phyloP scores from a whole-genome alignment of 1,139 yeast species.

The Hanseniaspora uvarum region DNA sequence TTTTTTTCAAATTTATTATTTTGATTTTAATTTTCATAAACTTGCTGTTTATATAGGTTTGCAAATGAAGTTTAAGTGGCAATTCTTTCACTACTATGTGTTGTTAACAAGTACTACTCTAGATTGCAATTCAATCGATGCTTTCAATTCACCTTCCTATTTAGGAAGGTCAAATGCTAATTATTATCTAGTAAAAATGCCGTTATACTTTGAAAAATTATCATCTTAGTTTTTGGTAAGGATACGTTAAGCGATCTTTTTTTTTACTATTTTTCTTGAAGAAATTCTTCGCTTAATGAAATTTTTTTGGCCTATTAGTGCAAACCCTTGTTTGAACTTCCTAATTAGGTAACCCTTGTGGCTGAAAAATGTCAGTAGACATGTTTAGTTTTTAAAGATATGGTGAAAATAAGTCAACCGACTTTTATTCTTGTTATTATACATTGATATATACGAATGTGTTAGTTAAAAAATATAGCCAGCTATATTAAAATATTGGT shows the following conservation, averaged over 20 bases:
- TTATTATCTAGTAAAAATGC: neutral
- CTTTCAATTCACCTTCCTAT: slow-evolving; percentile 2
- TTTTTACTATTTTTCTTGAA: neutral
- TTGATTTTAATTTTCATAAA: neutral
- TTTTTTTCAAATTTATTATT: no score
- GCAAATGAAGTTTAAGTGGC: neutral
- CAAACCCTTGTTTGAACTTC: neutral
- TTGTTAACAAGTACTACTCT: no score
- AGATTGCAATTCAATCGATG: neutral
- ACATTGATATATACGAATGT: neutral
- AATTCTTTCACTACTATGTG: neutral
- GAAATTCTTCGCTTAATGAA: neutral
- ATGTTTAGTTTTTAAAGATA: no score
- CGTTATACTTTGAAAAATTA: neutral
- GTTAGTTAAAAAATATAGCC: neutral
- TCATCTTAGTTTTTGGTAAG: neutral
- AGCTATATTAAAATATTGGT: neutral
- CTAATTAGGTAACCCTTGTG: neutral
- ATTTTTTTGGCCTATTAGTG: neutral
- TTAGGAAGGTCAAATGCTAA: neutral
- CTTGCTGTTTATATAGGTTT: neutral
- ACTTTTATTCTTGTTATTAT: neutral
- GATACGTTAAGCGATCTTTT: neutral
- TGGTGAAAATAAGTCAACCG: no score
- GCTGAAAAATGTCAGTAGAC: neutral